A percentile compares a stretch with the other conserved stretches of the same genome.
phyloP scores from a whole-genome alignment of 768 basidiomycete genomes.

The Phylloporus arenicola region DNA sequence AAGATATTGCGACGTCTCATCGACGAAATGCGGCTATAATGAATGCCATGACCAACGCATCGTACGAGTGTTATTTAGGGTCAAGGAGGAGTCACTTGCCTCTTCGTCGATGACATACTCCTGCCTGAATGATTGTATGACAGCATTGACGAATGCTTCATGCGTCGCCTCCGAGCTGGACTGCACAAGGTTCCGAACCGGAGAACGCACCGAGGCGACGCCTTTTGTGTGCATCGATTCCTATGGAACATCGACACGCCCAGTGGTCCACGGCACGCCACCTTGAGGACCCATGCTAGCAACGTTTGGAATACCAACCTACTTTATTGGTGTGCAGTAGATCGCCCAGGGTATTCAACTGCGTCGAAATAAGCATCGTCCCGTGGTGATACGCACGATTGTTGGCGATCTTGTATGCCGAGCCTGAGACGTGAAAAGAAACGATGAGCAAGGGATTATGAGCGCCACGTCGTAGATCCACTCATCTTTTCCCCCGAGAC shows the following conservation, averaged over 20 bases:
- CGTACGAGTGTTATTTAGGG: neutral
- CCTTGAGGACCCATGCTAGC: neutral
- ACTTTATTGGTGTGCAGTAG: slow-evolving; percentile 67
- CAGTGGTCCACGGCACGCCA: neutral
- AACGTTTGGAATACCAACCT: slow-evolving; percentile 9
- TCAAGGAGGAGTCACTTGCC: slow-evolving; percentile 16
- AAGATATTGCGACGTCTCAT: slow-evolving; percentile 42
- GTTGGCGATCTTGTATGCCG: slow-evolving; percentile 92
- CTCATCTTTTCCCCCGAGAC: slow-evolving; percentile 86
- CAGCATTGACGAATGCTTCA: slow-evolving; percentile 61
- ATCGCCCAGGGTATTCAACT: slow-evolving; percentile 65
- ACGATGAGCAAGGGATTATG: neutral
- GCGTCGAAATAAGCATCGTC: slow-evolving; percentile 92
- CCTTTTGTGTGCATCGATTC: slow-evolving; percentile 78
- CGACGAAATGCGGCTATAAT: slow-evolving; percentile 37
- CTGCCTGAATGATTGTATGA: slow-evolving; percentile 60
- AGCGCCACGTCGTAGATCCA: slow-evolving; percentile 17
- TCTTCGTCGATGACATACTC: slow-evolving; percentile 44
- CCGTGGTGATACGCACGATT: slow-evolving; percentile 95
- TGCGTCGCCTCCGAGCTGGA: slow-evolving; percentile 53
- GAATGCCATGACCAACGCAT: neutral
- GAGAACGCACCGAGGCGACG: slow-evolving; percentile 87
- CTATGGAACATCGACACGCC: slow-evolving; percentile 35
- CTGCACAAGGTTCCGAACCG: slow-evolving; percentile 77
- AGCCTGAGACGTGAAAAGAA: slow-evolving; percentile 78